Conservation (phyloP, 768 basidiomycete genomes). For the Russula ochroleuca region DNA sequence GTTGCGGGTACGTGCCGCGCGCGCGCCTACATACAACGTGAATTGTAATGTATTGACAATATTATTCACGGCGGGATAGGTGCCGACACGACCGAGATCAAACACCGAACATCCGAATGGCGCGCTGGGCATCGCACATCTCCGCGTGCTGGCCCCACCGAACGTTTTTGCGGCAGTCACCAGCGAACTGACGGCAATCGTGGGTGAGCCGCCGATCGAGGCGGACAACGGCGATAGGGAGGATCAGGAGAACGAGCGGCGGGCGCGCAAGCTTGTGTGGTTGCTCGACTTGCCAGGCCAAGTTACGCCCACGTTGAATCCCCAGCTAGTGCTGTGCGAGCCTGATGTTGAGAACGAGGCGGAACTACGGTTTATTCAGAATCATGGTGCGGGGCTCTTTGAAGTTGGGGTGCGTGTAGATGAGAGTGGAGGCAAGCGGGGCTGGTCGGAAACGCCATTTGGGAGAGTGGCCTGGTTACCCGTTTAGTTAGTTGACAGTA, state of each 20-base stretch:
- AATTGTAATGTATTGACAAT: too few species aligned
- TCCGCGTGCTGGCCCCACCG: constrained; percentile 42
- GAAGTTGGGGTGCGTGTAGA: constrained; percentile 51
- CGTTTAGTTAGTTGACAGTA: background rate
- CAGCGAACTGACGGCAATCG: constrained; percentile 44
- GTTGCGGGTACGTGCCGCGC: constrained; percentile 42
- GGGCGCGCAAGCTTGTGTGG: constrained; percentile 13
- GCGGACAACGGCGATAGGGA: background rate
- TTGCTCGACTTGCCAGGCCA: constrained; percentile 15
- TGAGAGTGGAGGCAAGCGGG: constrained; percentile 31
- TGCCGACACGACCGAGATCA: constrained; percentile 45
- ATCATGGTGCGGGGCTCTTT: constrained; percentile 40
- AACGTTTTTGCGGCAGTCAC: constrained; percentile 34
- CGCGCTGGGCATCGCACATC: constrained; percentile 46
- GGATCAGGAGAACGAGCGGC: too few species aligned
- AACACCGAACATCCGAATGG: constrained; percentile 48
- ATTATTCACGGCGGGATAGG: constrained; percentile 34
- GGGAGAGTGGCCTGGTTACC: constrained; percentile 46
- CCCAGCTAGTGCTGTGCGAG: constrained; percentile 36
- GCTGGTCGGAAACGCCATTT: constrained; percentile 42
- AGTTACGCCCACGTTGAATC: constrained; percentile 17
- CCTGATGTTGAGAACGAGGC: constrained; percentile 31
- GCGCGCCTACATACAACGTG: too few species aligned
- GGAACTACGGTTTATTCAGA: constrained; percentile 35
- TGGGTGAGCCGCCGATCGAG: constrained; percentile 41